A percentile compares a stretch with the other conserved stretches of the same genome.
phyloP scores from a whole-genome alignment of 2,329 filamentous ascomycete genomes.

The Simplicillium aogashimaense region DNA sequence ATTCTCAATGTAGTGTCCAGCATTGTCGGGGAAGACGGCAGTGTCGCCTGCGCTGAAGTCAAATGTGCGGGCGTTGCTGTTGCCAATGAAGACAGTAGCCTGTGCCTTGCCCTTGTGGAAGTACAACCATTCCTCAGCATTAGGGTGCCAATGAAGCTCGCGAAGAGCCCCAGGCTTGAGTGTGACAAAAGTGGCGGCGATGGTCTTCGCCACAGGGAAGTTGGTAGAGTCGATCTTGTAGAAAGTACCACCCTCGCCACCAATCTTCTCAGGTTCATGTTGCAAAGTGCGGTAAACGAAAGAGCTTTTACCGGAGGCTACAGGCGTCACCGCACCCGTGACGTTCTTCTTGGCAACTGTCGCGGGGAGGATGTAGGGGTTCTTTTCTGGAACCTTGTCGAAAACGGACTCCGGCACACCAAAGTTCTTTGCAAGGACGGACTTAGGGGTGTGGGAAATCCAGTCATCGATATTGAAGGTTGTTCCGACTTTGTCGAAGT shows the following conservation, averaged over 20 bases:
- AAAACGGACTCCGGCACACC: constrained; percentile 52
- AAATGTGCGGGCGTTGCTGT: constrained; percentile 51
- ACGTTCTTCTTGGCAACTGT: constrained; percentile 36
- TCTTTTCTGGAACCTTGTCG: constrained; percentile 41
- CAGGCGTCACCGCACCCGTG: constrained; percentile 26
- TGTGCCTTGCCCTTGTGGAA: constrained; percentile 53
- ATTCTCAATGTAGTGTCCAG: constrained; percentile 59
- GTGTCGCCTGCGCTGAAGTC: constrained; percentile 60
- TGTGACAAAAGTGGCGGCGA: constrained; percentile 54
- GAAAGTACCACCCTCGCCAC: constrained; percentile 51
- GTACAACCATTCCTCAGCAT: constrained; percentile 62
- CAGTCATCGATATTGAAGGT: constrained; percentile 66
- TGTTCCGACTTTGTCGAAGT: constrained; percentile 56
- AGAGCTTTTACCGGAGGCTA: constrained; percentile 45
- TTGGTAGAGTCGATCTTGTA: constrained; percentile 57
- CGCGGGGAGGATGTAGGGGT: constrained; percentile 53
- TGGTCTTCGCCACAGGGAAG: constrained; percentile 55
- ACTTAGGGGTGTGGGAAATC: constrained; percentile 54
- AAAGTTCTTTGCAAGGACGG: constrained; percentile 59
- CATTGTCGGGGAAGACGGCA: constrained; percentile 58
- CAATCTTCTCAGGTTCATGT: constrained; percentile 44
- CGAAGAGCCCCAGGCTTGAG: constrained; percentile 53
- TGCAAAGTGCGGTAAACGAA: constrained; percentile 52
- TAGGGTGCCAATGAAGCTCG: constrained; percentile 63
- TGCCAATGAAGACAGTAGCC: constrained; percentile 56